Evolutionary conservation across 2,329 filamentous ascomycete genomes (phyloP), one percentile per base, ranked within the genome.

Genomic region (Nemania serpens): DNA sequence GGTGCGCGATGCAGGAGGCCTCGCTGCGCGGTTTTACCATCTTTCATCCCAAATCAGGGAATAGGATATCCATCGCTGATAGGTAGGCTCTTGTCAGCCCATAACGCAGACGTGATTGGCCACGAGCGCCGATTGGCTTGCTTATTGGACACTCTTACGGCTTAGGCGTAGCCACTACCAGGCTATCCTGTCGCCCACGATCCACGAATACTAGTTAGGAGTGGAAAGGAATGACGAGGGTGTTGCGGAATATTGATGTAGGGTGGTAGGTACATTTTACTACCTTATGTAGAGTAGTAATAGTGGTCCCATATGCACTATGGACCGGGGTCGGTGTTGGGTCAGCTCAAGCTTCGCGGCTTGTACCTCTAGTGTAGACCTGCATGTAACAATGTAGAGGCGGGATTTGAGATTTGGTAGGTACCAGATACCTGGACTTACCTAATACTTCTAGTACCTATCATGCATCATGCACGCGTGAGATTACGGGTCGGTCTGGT

Each of bases 291-390:
- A 29, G 47, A 48, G n/a, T n/a, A n/a, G n/a, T n/a, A n/a, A n/a
- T n/a, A n/a, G n/a, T 48, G 25, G 12, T 18, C 42, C n/a, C n/a
- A n/a, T n/a, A n/a, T n/a, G 42, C 20, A 18, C 20, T 12, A 29
- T 29, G 22, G 25, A 18, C 33, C 13, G 25, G 18, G 12, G 49
- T 52, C 7, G 25, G 4, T 25, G 50, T 42, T 43, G 42, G 58
- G 53, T 58, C 41, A 48, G 42, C 36, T 53, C 46, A 62, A 62
- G 59, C 59, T 62, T 59, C 58, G 59, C 59, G 59, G 59, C 55
- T 59, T 46, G 15, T 20, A 22, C 5, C 12, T 20, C n/a, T 12
- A 45, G 18, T 29, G 15, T 29, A 20, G 18, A 43, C 36, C 46
- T 39, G 39, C 47, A 47, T 22, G 43, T n/a, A 20, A 39, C 36